These are phyloP conservation scores for Globisporangium echinulatum DNA, from an alignment of 352 stramenopile species.

Conservation along the genomic window DNA sequence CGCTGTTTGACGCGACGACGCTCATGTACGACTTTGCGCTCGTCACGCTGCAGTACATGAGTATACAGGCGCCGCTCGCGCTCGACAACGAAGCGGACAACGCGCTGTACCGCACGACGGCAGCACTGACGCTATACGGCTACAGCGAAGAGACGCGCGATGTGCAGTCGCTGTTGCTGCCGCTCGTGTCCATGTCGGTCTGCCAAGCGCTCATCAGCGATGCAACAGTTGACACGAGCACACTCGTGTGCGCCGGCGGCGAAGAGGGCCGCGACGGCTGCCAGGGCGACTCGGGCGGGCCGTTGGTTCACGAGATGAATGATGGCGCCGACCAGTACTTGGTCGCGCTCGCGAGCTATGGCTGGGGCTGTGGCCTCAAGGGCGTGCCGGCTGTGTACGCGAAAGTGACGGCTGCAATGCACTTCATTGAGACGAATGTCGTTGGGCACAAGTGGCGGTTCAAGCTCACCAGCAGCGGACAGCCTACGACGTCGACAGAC, in stretches of 20 bases:
- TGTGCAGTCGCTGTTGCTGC: slow-evolving; percentile 18
- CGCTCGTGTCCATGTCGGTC: slow-evolving; percentile 16
- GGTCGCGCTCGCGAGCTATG: slow-evolving; percentile 28
- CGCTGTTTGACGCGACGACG: slow-evolving; percentile 14
- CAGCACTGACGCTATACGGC: slow-evolving; percentile 18
- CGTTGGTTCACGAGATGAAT: slow-evolving; percentile 16
- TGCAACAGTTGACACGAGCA: slow-evolving; percentile 10
- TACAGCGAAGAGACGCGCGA: slow-evolving; percentile 1
- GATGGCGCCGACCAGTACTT: slow-evolving; percentile 5
- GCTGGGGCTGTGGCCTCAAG: slow-evolving; percentile 23
- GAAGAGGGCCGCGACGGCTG: slow-evolving; percentile 29
- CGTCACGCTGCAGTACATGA: slow-evolving; percentile 34
- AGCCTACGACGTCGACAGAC: not conserved
- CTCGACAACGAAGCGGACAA: slow-evolving; percentile 13
- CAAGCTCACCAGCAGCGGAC: not conserved
- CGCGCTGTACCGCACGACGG: not conserved
- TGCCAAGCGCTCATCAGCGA: slow-evolving; percentile 15
- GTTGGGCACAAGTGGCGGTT: slow-evolving; percentile 21
- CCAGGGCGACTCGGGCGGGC: slow-evolving; percentile 32
- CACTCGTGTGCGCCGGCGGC: slow-evolving; percentile 35
- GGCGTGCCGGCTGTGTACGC: slow-evolving; percentile 31
- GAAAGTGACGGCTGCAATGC: slow-evolving; percentile 12
- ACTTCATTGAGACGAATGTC: slow-evolving; percentile 26
- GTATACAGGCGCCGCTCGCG: slow-evolving; percentile 23
- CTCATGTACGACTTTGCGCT: slow-evolving; percentile 28